A percentile compares a stretch with the other conserved stretches of the same genome.
phyloP scores from a whole-genome alignment of 2,329 filamentous ascomycete species.

The Zymoseptoria pseudotritici region DNA sequence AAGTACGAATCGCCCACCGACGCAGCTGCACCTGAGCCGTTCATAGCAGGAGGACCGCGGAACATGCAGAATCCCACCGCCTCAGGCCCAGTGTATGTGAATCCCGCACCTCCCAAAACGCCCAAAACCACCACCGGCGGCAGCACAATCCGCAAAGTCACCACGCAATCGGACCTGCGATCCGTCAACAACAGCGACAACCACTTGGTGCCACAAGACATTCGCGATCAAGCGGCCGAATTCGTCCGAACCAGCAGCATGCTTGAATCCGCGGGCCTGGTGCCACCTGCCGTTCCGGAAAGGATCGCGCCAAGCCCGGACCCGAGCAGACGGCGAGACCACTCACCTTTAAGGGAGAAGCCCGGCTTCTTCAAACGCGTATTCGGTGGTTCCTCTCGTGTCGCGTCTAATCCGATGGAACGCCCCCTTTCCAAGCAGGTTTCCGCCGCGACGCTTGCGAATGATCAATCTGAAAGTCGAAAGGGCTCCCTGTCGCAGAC shows the following conservation, averaged over 20 bases:
- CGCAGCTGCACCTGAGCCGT: conserved; percentile 80
- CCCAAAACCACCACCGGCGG: conserved; percentile 14
- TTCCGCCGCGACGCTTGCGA: neutral
- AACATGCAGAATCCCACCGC: conserved; percentile 36
- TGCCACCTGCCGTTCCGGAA: conserved; percentile 41
- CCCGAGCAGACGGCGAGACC: conserved; percentile 28
- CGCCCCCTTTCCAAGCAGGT: conserved; percentile 13
- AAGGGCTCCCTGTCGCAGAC: conserved; percentile 13
- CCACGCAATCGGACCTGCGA: conserved; percentile 27
- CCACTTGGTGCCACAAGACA: conserved; percentile 31
- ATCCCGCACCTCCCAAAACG: conserved; percentile 13
- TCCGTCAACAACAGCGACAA: conserved; percentile 14
- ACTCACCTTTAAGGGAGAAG: conserved; percentile 40
- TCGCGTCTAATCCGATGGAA: conserved; percentile 16
- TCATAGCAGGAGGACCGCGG: conserved; percentile 71
- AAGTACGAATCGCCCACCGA: conserved; percentile 37
- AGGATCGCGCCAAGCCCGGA: conserved; percentile 40
- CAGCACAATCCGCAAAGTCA: conserved; percentile 24
- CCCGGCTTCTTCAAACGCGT: conserved; percentile 90
- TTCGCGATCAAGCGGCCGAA: conserved; percentile 41
- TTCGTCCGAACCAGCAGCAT: conserved; percentile 42
- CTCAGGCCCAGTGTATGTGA: conserved; percentile 30
- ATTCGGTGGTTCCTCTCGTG: conserved; percentile 51
- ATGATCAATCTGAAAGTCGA: conserved; percentile 13
- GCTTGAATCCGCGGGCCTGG: conserved; percentile 27